Evolutionary conservation across 495 filamentous ascomycete genomes (phyloP), one percentile per base, ranked within the genome.

Genomic region (Trichocladium uniseriatum): DNA sequence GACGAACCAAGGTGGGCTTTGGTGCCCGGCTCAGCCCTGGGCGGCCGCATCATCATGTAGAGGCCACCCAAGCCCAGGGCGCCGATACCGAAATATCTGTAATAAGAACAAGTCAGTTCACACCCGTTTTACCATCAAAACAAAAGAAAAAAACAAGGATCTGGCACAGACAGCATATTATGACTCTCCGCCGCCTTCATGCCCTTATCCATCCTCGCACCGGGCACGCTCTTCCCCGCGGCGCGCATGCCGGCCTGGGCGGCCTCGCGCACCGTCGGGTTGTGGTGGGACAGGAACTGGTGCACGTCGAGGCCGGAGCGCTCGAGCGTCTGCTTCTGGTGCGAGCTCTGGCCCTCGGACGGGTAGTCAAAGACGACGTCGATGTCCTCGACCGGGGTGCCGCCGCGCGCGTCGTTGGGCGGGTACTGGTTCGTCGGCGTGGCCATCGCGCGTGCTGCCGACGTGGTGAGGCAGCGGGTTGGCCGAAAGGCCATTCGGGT

Each of bases 361-460:
- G 60, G 60, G 21, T 61, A 63, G 48, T 63, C 58, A 18, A 61
- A 58, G 29, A 54, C 60, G 10, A 60, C 36, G 21, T 63, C 60
- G 19, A 63, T 63, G 35, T 59, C 49, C 16, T 52, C 53, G 28
- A 56, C 46, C 2, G 43, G 49, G 9, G 21, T 32, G 4, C 41
- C 45, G 41, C 46, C 14, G 19, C 28, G 44, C 9, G 15, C 4
- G 9, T 40, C 38, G 10, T 22, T 48, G 24, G 32, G 18, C 5
- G 38, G 31, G 2, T 31, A 18, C 20, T n/a, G 11, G 20, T 27
- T 22, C 10, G 38, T 35, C 45, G 38, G 38, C 7, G 35, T 46
- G 5, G 49, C 49, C 36, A 13, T 42, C 6, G 29, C n/a, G 3
- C 49, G 42, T 8, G n/a, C 20, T 0, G 43, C 3, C 13, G 49